phyloP scores from a whole-genome alignment of 2,329 filamentous ascomycete species.

The Calonectria honghensis region DNA sequence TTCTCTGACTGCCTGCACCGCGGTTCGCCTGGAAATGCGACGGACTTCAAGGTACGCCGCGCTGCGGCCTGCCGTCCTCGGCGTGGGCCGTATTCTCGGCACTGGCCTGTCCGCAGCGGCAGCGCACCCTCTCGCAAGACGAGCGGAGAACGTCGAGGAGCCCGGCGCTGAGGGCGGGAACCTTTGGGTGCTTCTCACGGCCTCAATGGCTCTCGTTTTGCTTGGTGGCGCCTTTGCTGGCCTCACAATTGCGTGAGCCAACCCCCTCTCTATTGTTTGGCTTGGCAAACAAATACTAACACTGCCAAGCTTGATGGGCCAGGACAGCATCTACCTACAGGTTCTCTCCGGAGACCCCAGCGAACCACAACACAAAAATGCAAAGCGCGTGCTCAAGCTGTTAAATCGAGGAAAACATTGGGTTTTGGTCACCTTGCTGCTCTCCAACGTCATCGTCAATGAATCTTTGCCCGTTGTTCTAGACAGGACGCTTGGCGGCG shows the following conservation, averaged over 20 bases:
- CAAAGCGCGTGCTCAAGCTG: constrained; percentile 85
- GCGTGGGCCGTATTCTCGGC: constrained; percentile 71
- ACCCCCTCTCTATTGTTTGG: constrained; percentile 30
- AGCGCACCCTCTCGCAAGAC: constrained; percentile 65
- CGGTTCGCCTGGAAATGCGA: constrained; percentile 51
- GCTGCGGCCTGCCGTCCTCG: constrained; percentile 70
- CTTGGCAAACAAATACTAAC: constrained; percentile 47
- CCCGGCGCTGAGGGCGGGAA: constrained; percentile 74
- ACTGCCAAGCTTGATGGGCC: constrained; percentile 73
- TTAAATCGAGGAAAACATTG: constrained; percentile 95
- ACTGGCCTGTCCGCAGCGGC: constrained; percentile 69
- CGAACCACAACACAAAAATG: constrained; percentile 90
- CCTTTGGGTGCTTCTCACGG: constrained; percentile 87
- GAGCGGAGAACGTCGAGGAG: constrained; percentile 66
- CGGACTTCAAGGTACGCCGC: constrained; percentile 61
- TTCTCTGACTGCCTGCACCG: constrained; percentile 18
- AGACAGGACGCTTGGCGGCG: constrained; percentile 93
- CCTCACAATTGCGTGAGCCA: constrained; percentile 86
- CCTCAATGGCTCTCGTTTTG: constrained; percentile 88
- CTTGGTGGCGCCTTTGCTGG: constrained; percentile 95
- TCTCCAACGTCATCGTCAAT: constrained; percentile 98
- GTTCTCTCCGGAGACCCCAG: constrained; percentile 91
- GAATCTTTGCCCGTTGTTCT: constrained; percentile 96
- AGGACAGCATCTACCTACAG: constrained; percentile 97
- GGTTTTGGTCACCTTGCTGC: constrained; percentile 94